phyloP scores from a whole-genome alignment of 495 filamentous ascomycete species.

The Neurospora tetraspora region DNA sequence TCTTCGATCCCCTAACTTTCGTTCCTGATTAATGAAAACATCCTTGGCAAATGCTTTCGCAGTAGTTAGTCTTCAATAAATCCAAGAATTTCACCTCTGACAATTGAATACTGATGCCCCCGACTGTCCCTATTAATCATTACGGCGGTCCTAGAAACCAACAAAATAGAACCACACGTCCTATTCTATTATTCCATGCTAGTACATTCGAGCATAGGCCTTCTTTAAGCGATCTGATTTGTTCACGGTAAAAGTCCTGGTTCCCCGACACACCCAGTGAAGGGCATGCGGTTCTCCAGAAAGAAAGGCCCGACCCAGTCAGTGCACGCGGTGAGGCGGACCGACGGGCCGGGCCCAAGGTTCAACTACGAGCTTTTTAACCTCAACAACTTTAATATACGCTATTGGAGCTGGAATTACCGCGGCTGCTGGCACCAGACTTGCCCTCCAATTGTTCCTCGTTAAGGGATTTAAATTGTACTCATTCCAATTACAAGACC shows the following conservation, averaged over 20 bases:
- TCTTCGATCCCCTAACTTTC: not conserved
- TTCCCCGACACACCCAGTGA: conserved; percentile 53
- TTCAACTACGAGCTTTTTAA: conserved; percentile 29
- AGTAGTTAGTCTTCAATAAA: conserved; percentile 65
- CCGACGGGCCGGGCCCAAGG: conserved; percentile 40
- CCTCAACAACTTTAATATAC: conserved; percentile 31
- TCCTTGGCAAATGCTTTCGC: conserved; percentile 19
- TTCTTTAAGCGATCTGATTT: conserved; percentile 68
- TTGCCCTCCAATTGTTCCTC: conserved; percentile 49
- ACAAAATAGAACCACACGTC: conserved; percentile 40
- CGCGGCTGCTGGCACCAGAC: conserved; percentile 32
- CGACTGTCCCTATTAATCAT: conserved; percentile 4
- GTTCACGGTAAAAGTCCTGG: conserved; percentile 63
- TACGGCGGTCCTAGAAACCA: not conserved
- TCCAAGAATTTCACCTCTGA: conserved; percentile 68
- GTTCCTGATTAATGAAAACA: not conserved
- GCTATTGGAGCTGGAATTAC: conserved; percentile 29
- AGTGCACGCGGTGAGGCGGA: conserved; percentile 56
- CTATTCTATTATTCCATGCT: conserved; percentile 71
- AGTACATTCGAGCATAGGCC: conserved; percentile 64
- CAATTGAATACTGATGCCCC: conserved; percentile 60
- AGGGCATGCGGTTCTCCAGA: conserved; percentile 55
- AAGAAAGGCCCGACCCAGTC: conserved; percentile 52
- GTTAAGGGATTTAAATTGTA: conserved; percentile 49
- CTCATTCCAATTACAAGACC: conserved; percentile 48